phyloP scores from a whole-genome alignment of 176 grass and related monocot genomes.

The Cocos nucifera region DNA sequence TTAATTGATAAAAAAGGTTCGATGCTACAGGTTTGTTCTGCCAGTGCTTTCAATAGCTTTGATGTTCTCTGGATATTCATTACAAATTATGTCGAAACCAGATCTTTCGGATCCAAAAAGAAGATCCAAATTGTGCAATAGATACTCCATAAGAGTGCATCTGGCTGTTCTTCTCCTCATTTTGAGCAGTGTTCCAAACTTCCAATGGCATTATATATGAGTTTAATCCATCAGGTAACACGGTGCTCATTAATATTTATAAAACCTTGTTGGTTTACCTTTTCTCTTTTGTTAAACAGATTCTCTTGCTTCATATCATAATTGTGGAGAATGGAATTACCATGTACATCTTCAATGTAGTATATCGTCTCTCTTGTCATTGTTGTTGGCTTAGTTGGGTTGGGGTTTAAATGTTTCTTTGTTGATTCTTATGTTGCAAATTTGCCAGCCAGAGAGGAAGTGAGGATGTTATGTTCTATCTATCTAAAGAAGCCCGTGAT shows the following conservation, averaged over 20 bases:
- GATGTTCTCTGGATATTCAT: conserved; percentile 78
- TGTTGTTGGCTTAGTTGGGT: neutral
- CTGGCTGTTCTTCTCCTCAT: conserved; percentile 54
- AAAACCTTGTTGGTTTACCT: neutral
- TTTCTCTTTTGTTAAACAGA: neutral
- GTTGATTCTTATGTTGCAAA: conserved; percentile 22
- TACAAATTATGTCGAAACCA: conserved; percentile 39
- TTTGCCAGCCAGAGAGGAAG: conserved; percentile 70
- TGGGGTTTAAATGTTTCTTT: neutral
- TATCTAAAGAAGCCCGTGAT: conserved; percentile 62
- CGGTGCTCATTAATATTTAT: neutral
- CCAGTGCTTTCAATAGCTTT: conserved; percentile 74
- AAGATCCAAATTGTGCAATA: conserved; percentile 12
- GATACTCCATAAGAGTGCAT: conserved; percentile 31
- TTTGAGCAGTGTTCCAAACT: conserved; percentile 70
- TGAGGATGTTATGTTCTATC: conserved; percentile 80
- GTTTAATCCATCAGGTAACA: conserved; percentile 71
- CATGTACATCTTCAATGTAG: neutral
- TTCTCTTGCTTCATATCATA: too few relatives aligned
- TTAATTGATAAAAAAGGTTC: neutral
- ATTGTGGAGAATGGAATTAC: neutral
- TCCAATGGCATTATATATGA: conserved; percentile 90
- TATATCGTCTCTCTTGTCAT: conserved; percentile 3
- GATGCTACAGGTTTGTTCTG: conserved; percentile 76
- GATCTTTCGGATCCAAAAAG: conserved; percentile 14